Conservation (phyloP, 73 alveolate species). For the Stentor coeruleus region DNA sequence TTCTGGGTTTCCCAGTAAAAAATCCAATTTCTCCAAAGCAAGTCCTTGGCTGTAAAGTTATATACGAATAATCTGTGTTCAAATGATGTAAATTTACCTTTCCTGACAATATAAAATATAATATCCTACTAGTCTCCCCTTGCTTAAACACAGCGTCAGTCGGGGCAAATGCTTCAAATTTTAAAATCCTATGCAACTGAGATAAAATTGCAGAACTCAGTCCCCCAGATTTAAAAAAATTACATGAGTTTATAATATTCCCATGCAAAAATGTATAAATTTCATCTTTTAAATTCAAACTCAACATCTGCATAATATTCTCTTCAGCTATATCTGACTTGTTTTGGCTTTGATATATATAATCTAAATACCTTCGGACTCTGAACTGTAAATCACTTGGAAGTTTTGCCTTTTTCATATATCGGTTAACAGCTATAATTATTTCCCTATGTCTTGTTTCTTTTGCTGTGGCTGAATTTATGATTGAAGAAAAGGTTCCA, state of each 20-base stretch:
- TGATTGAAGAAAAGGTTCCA: conserved; percentile 62
- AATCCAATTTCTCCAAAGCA: conserved; percentile 21
- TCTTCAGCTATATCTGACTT: conserved; percentile 4
- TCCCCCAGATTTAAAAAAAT: neutral
- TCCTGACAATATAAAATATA: conserved; percentile 11
- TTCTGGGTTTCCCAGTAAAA: neutral
- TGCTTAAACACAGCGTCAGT: neutral
- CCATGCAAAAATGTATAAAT: conserved; percentile 5
- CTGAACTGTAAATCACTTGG: conserved; percentile 53
- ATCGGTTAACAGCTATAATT: conserved; percentile 53
- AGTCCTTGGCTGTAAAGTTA: neutral
- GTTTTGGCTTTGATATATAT: neutral
- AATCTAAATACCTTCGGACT: conserved; percentile 66
- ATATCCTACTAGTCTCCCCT: conserved; percentile 14
- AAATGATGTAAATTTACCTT: neutral
- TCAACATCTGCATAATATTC: conserved; percentile 3
- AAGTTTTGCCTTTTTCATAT: conserved; percentile 46
- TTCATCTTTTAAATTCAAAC: neutral
- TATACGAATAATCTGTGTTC: neutral
- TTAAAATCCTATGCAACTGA: neutral
- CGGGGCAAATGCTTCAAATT: neutral
- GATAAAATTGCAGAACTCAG: neutral
- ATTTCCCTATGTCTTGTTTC: conserved; percentile 49
- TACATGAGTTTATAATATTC: conserved; percentile 9
- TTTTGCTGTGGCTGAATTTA: conserved; percentile 55